phyloP scores from a whole-genome alignment of 2,329 filamentous ascomycete species.

The Colletotrichum lindemuthianum region DNA sequence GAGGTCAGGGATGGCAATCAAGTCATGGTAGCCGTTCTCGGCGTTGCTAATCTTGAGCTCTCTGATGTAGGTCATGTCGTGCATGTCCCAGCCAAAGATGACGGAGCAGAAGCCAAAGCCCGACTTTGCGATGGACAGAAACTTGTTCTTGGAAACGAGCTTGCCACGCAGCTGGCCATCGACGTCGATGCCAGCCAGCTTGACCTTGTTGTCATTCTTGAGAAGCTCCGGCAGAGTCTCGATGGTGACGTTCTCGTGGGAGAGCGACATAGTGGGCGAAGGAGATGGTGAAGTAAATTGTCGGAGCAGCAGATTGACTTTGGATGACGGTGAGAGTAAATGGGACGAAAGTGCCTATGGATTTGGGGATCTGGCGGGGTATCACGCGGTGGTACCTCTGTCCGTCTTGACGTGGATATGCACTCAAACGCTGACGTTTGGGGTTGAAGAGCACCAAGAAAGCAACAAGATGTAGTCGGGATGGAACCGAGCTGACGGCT shows the following conservation, averaged over 20 bases:
- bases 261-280: conserved; percentile 40
- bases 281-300: not conserved
- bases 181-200: conserved; percentile 87
- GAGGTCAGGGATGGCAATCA: conserved; percentile 85
- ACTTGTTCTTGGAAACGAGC: conserved; percentile 92
- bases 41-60: conserved; percentile 90
- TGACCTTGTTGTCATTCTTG: conserved; percentile 79
- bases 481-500: not conserved
- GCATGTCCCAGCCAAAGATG: conserved; percentile 97
- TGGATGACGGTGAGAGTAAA: conserved; percentile 11
- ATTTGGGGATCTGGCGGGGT: conserved; percentile 2
- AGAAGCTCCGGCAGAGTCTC: conserved; percentile 75
- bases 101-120: conserved; percentile 96
- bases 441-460: not conserved
- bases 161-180: conserved; percentile 91
- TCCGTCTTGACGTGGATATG: not conserved
- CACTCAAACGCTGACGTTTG: too few relatives aligned
- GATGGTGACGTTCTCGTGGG: conserved; percentile 59
- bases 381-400: not conserved
- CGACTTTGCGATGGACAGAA: conserved; percentile 80
- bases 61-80: conserved; percentile 87
- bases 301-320: conserved; percentile 31
- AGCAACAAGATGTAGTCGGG: not conserved
- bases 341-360: conserved; percentile 24
- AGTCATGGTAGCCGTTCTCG: conserved; percentile 87